Base-by-base conservation (phyloP, 345 rosid species). In the Psidium friedrichsthalianum region DNA sequence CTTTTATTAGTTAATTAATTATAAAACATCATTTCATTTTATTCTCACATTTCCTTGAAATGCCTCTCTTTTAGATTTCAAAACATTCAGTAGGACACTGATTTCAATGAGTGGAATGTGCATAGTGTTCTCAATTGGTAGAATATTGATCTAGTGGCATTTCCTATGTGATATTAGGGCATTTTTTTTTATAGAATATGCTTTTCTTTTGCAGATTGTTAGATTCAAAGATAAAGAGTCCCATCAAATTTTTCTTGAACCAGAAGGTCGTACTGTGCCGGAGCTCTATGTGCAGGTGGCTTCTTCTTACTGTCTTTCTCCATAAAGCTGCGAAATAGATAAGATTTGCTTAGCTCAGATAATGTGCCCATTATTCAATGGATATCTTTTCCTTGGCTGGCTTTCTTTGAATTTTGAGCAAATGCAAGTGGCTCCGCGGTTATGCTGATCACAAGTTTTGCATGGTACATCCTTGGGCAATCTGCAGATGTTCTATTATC, bases 171-270 rank as follows among this genome's bases (percentile, higher is more conserved):
- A 74, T 54, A 74, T 53, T 44, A 24, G 56, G 61, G 24, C 10
- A 16, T 9, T 42, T 16, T 10, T 51, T 8, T 36, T 80, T 22
- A 14, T 42, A 36, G 47, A 25, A 83, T 40, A 44, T 80, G 40
- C 29, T 80, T 40, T 82, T 55, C 29, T 83, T 82, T 44, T 55
- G 61, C 85, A 86, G 99, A 93, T 97, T 90, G 99, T 97, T 87
- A 95, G 99, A 89, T 97, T 97, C 92, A 89, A 94, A 86, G 98
- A 95, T 89, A 95, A 97, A 88, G 99, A 97, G 89, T 97, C 98
- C 81, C 99, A 97, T 95, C 99, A 97, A 87, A 95, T 97, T 90
- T 97, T 97, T 89, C 98, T 97, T 14, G 99, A 97, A 90, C 99
- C 99, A 82, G 99, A 97, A 89, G 99, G 99, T 76, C 95, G 98